phyloP scores from a whole-genome alignment of 2,329 filamentous ascomycete species.

The Alternaria triticimaculans region DNA sequence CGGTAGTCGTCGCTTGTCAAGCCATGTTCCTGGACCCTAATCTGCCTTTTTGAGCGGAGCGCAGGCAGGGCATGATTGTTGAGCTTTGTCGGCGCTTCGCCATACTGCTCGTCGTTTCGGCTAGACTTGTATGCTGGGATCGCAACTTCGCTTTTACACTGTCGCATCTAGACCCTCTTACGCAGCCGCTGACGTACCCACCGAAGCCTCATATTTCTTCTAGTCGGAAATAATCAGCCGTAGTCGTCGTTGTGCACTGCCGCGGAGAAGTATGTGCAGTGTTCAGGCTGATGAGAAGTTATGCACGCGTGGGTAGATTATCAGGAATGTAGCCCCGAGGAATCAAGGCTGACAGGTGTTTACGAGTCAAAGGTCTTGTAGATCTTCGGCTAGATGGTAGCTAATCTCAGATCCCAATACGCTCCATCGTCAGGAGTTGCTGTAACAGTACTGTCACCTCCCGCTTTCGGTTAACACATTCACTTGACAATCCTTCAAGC shows the following conservation, averaged over 20 bases:
- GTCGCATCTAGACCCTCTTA: slow-evolving; percentile 22
- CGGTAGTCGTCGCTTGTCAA: slow-evolving; percentile 5
- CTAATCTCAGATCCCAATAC: not conserved
- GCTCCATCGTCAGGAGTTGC: not conserved
- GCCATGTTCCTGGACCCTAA: slow-evolving; percentile 7
- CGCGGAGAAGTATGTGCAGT: not conserved
- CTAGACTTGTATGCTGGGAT: slow-evolving; percentile 1
- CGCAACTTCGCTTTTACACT: slow-evolving; percentile 7
- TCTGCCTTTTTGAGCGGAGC: slow-evolving; percentile 6
- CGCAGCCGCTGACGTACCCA: slow-evolving; percentile 23
- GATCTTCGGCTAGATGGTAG: not conserved
- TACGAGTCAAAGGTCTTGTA: not conserved
- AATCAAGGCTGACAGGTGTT: not conserved
- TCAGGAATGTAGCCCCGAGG: not conserved
- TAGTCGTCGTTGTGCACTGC: not conserved
- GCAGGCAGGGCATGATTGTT: slow-evolving; percentile 17
- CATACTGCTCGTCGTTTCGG: slow-evolving; percentile 28
- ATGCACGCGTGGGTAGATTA: not conserved
- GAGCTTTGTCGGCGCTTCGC: slow-evolving; percentile 26
- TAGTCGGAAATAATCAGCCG: slow-evolving; percentile 9
- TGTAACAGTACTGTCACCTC: not conserved
- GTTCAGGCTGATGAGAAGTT: not conserved
- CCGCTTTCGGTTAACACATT: not conserved
- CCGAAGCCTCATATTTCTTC: not conserved
- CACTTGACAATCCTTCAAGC: not conserved